Base-by-base conservation (phyloP, 345 rosid genomes). In the Hevea brasiliensis region DNA sequence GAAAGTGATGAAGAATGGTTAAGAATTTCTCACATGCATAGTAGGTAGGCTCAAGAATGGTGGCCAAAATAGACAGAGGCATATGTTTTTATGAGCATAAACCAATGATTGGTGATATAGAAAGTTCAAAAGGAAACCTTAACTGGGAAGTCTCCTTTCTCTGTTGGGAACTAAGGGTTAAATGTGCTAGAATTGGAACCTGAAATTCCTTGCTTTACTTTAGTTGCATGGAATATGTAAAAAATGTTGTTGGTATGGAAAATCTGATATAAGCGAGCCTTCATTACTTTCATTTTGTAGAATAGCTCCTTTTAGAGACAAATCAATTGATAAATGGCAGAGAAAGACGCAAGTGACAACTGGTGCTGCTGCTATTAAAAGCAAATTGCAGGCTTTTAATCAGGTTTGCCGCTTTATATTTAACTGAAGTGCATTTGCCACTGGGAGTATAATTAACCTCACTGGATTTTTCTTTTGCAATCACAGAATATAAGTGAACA, bases 261-360 rank as follows among this genome's bases (percentile, higher is more conserved):
- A 3, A 62, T 11, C 32, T 18, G n/a, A 41, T 62, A 41, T 41
- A 9, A 15, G 8, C 54, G 29, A 29, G 59, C 73, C 27, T 58
- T 66, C 20, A 42, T 55, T 77, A 59, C 41, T 55, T 72, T 61
- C 65, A 21, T 78, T 60, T 73, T 89, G 79, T 55, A 95, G 98
- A 85, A 84, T 89, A 74, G 87, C 87, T 75, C 59, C 85, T 59
- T 95, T 95, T 75, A 83, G 97, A 83, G 85, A 92, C 80, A 91
- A 89, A 82, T 90, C 98, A 12, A 83, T 95, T 61, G 96, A 95
- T 79, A 91, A 89, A 78, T 92, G 99, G 98, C 94, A 95, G 76
- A 91, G 98, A 65, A 92, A 89, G 85, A 84, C 98, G 47, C 93
- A 87, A 73, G 92, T 95, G 70, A 89, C 92, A 23, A 92, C 90